A percentile compares a stretch with the other conserved stretches of the same genome.
phyloP scores from a whole-genome alignment of 108 stramenopile species.

The Skeletonema potamos region DNA sequence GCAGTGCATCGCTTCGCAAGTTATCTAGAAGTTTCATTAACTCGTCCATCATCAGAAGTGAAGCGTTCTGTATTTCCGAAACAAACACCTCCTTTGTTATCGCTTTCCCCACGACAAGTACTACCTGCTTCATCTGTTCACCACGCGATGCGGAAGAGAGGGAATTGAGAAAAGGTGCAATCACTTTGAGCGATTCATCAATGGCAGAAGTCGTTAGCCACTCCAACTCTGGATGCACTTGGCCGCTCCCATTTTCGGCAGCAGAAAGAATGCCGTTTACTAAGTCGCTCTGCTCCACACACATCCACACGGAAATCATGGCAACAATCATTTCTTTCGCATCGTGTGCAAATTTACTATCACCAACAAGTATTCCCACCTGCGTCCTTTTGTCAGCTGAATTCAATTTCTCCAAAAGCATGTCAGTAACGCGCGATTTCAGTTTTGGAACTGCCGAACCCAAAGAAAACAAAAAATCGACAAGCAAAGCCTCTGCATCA shows the following conservation, averaged over 20 bases:
- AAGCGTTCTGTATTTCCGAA: constrained; percentile 26
- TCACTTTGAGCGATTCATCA: constrained; percentile 42
- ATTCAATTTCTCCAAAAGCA: constrained; percentile 54
- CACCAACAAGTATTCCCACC: constrained; percentile 13
- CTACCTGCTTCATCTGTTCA: constrained; percentile 35
- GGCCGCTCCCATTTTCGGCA: constrained; percentile 53
- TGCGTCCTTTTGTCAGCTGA: constrained; percentile 29
- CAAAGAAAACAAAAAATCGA: constrained; percentile 49
- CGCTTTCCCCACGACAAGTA: constrained; percentile 54
- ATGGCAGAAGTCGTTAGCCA: constrained; percentile 67
- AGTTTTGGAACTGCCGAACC: constrained; percentile 73
- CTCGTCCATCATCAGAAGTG: constrained; percentile 53
- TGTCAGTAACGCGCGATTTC: constrained; percentile 49
- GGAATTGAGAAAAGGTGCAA: constrained; percentile 38
- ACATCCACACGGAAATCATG: constrained; percentile 70
- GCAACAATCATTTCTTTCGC: constrained; percentile 47
- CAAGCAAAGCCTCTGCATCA: constrained; percentile 5
- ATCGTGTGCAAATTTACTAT: constrained; percentile 19
- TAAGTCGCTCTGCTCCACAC: constrained; percentile 56
- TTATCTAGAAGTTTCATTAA: constrained; percentile 69
- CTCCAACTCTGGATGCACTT: constrained; percentile 66
- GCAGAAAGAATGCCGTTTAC: constrained; percentile 59
- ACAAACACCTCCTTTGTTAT: constrained; percentile 44
- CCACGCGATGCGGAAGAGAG: constrained; percentile 4
- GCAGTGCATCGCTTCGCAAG: constrained; percentile 58